These are phyloP conservation scores for Triadica sebifera DNA, from an alignment of 345 rosid genomes.

Conservation along the genomic window DNA sequence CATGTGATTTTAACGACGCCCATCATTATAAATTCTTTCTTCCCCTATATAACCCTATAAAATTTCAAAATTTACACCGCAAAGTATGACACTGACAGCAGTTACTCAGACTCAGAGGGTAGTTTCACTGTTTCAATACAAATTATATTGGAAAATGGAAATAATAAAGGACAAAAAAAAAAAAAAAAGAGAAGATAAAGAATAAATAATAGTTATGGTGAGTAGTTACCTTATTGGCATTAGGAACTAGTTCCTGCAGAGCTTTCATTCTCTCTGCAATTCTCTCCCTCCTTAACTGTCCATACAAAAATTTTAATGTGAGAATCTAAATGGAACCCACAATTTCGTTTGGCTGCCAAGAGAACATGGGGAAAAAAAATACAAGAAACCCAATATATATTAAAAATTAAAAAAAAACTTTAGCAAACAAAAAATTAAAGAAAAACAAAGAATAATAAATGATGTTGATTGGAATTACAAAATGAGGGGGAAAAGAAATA, in stretches of 20 bases:
- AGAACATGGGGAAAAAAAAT: too few relatives aligned
- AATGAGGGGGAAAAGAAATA: not conserved
- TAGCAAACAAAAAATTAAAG: not conserved
- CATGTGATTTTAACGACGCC: too few relatives aligned
- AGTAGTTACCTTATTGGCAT: conserved; percentile 75
- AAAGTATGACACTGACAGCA: not conserved
- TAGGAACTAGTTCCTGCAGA: conserved; percentile 94
- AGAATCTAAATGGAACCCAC: not conserved
- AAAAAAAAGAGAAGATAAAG: too few relatives aligned
- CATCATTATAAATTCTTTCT: not conserved
- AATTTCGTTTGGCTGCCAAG: too few relatives aligned
- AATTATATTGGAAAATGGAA: too few relatives aligned
- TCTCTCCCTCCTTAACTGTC: conserved; percentile 89
- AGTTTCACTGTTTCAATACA: too few relatives aligned
- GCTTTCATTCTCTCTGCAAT: conserved; percentile 99
- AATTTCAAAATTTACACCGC: not conserved
- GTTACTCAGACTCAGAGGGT: not conserved
- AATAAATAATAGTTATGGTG: too few relatives aligned
- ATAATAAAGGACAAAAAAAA: too few relatives aligned
- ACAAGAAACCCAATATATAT: too few relatives aligned
- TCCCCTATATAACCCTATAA: not conserved
- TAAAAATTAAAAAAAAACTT: not conserved
- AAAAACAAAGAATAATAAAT: too few relatives aligned
- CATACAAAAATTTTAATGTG: not conserved
- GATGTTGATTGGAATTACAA: not conserved